Conservation (phyloP, 2,329 filamentous ascomycete species). For the Curvularia lunata region DNA sequence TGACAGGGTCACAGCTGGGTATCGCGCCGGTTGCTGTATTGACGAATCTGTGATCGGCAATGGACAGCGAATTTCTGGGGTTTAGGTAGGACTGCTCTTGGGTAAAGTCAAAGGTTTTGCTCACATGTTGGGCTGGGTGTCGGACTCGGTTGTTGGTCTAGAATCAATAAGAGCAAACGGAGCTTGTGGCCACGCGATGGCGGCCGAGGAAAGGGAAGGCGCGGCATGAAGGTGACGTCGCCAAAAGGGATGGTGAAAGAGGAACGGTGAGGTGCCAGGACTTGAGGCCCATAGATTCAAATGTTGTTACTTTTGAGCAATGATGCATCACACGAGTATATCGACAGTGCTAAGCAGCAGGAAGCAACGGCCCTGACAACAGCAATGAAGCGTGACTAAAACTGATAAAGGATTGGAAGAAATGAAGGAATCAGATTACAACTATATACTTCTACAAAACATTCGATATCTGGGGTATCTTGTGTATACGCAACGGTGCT, state of each 20-base stretch:
- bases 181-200: slow-evolving; percentile 9
- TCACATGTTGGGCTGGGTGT: slow-evolving; percentile 2
- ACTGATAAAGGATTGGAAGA: not conserved
- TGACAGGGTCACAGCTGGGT: not conserved
- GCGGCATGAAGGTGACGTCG: slow-evolving; percentile 20
- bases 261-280: not conserved
- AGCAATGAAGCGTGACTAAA: not conserved
- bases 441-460: slow-evolving; percentile 13
- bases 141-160: slow-evolving; percentile 15
- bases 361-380: not conserved
- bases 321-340: not conserved
- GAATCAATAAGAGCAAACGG: slow-evolving; percentile 27
- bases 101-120: not conserved
- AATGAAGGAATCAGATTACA: slow-evolving; percentile 1
- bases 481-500: slow-evolving; percentile 14
- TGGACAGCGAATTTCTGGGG: not conserved
- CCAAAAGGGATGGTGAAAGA: not conserved
- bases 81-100: not conserved
- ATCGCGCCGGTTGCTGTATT: not conserved
- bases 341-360: not conserved
- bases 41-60: not conserved
- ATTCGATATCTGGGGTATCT: slow-evolving; percentile 24
- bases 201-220: slow-evolving; percentile 15
- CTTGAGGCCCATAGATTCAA: not conserved
- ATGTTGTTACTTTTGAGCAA: not conserved